phyloP scores from a whole-genome alignment of 129 eudicot species.

The Centaurea solstitialis region DNA sequence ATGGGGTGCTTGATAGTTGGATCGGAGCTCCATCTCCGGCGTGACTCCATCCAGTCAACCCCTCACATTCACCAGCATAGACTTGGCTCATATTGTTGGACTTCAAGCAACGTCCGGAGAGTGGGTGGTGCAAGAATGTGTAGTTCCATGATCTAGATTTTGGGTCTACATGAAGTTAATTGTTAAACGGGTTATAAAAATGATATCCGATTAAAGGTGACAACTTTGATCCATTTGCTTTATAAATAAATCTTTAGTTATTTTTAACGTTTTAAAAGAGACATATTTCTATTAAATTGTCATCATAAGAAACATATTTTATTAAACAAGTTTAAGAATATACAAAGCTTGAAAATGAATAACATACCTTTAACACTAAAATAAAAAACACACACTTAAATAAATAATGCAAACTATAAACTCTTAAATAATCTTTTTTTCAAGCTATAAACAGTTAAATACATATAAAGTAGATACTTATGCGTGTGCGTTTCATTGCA shows the following conservation, averaged over 20 bases:
- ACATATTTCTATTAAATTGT: not conserved
- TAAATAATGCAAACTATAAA: too few relatives aligned
- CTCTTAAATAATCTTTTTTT: too few relatives aligned
- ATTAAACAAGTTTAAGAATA: too few relatives aligned
- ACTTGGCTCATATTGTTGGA: conserved; percentile 14
- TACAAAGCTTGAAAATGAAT: not conserved
- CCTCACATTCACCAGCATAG: conserved; percentile 34
- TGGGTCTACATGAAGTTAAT: conserved; percentile 43
- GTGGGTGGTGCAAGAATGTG: conserved; percentile 49
- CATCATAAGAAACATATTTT: not conserved
- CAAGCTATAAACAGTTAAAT: not conserved
- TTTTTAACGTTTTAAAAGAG: not conserved
- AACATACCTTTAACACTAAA: too few relatives aligned
- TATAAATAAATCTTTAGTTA: not conserved
- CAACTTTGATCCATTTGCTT: not conserved
- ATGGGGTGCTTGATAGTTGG: conserved; percentile 28
- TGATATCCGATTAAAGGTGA: not conserved
- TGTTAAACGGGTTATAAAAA: not conserved
- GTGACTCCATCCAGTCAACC: conserved; percentile 39
- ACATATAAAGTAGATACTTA: too few relatives aligned
- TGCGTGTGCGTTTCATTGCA: too few relatives aligned
- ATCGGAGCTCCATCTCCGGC: conserved; percentile 25
- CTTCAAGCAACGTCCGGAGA: conserved; percentile 41
- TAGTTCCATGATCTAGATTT: conserved; percentile 16
- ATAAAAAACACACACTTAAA: not conserved